These are phyloP conservation scores for Parascedosporium putredinis DNA, from an alignment of 2,329 filamentous ascomycete genomes.

Conservation along the genomic window DNA sequence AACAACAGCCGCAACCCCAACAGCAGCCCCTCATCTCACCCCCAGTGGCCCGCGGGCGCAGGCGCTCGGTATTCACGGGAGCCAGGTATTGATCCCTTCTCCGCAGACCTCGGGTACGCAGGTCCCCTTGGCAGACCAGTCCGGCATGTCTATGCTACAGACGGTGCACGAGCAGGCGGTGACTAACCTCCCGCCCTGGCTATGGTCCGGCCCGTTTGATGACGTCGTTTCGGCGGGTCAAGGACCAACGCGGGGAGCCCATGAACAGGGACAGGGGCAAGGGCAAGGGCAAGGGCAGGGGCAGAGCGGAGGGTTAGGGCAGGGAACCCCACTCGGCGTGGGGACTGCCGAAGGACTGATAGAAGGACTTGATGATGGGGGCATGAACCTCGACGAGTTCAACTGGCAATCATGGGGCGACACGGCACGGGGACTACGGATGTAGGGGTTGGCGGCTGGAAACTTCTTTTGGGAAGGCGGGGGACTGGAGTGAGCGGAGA, in stretches of 20 bases:
- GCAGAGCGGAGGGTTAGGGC: no score
- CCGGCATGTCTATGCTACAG: background rate
- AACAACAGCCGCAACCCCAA: no score
- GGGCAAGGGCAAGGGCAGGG: background rate
- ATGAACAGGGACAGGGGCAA: background rate
- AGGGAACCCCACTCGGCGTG: no score
- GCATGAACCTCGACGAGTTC: conserved; percentile 10
- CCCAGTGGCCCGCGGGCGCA: background rate
- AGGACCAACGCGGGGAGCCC: background rate
- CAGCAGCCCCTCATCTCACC: no score
- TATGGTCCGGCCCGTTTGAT: conserved; percentile 2
- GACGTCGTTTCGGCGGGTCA: conserved; percentile 1
- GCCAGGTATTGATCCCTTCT: background rate
- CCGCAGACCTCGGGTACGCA: background rate
- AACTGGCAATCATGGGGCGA: conserved; percentile 8
- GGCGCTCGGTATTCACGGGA: background rate
- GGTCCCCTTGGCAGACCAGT: background rate
- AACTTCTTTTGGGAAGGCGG: no score
- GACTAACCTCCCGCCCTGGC: background rate
- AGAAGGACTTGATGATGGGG: background rate
- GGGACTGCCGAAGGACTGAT: background rate
- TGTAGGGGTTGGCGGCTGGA: no score
- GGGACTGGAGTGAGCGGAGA: no score
- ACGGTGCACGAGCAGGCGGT: background rate
- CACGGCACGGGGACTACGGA: conserved; percentile 3